Evolutionary conservation across 1,284 basidiomycete species (phyloP).

Genomic region (Pascua sp.): DNA sequence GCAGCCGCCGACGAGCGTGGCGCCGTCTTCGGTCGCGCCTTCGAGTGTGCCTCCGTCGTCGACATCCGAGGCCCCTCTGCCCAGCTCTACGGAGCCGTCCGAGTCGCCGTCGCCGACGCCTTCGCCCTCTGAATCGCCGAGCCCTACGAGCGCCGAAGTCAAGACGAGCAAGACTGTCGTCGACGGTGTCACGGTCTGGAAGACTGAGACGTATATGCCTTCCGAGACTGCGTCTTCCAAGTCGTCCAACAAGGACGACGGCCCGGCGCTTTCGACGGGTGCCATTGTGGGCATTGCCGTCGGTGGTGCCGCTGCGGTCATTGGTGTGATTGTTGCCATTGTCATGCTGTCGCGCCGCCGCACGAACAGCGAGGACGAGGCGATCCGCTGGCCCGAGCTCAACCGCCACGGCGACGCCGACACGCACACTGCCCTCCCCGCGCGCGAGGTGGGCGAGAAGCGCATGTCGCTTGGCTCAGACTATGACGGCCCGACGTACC

Average conservation of each 20-base stretch:
- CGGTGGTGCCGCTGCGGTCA: conserved; percentile 37
- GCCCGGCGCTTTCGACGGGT: conserved; percentile 32
- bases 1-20: background rate
- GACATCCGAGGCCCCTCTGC: background rate
- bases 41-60: background rate
- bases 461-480: conserved; percentile 28
- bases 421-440: conserved; percentile 46
- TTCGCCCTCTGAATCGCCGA: background rate
- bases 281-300: conserved; percentile 47
- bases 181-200: too few species aligned
- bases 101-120: background rate
- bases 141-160: too few species aligned
- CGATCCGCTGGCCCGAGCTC: conserved; percentile 50
- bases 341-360: conserved; percentile 39
- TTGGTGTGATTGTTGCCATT: conserved; percentile 32
- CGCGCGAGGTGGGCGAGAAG: conserved; percentile 32
- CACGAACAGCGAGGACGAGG: conserved; percentile 42
- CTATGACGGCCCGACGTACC: conserved; percentile 25
- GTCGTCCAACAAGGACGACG: conserved; percentile 1
- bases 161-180: too few species aligned
- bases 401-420: conserved; percentile 48
- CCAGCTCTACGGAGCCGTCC: background rate
- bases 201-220: background rate
- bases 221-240: background rate
- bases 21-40: background rate